Evolutionary conservation across 2,329 filamentous ascomycete genomes (phyloP), one percentile per base, ranked within the genome.

Genomic region (Fusarium longipes): DNA sequence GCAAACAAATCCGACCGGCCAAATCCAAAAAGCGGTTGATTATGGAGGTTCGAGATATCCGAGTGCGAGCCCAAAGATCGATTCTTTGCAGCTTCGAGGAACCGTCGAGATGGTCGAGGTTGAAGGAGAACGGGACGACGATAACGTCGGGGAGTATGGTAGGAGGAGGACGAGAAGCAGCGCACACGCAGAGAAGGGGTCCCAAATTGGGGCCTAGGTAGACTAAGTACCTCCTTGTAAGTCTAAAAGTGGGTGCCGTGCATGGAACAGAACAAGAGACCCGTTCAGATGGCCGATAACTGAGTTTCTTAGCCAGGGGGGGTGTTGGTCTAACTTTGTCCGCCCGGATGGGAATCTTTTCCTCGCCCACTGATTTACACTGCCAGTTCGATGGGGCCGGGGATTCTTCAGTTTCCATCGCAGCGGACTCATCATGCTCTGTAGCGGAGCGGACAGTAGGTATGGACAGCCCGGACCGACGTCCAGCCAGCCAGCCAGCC

Each of bases 211-310:
- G 72, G 67, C 61, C 63, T 45, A 61, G 47, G 57, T 43, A 53
- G 50, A 61, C 56, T 61, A 61, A 61, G 57, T 61, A 56, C 44
- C 33, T 70, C 71, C 70, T 67, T 73, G 70, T 72, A 73, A 65
- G 53, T 62, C 42, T 43, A 42, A 44, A 51, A 45, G 54, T 67
- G 64, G 65, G 62, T 40, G 66, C 65, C 49, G 44, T 14, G 62
- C 45, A 49, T 49, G 45, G 45, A 36, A 49, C 30, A 48, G 44
- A 49, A 14, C 45, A 62, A 49, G 61, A 48, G 65, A 58, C 61
- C 66, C 62, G 44, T 67, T 44, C 42, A 63, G 52, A 57, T 43
- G 40, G 40, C 30, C 48, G 35, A 66, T 57, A 57, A 44, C 54
- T 53, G 52, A 58, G 42, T 54, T 40, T 24, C 20, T 15, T 58